Evolutionary conservation across 495 filamentous ascomycete genomes (phyloP).

Genomic region (Hypoxylon rickii): DNA sequence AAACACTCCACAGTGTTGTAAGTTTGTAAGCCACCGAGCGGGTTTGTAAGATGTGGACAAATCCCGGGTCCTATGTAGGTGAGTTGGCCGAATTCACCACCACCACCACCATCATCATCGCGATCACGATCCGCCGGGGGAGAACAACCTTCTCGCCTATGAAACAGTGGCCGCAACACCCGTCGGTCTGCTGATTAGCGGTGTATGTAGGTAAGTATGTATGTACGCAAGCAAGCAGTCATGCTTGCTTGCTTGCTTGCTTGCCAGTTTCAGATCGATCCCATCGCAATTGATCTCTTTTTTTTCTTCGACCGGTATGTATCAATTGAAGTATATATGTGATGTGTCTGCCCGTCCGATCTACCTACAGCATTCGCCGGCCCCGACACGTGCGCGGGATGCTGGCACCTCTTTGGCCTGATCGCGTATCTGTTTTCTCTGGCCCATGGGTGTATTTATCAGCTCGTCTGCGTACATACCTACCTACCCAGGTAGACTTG

Average conservation of each 20-base stretch:
- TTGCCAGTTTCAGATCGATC: not conserved
- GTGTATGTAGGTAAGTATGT: constrained; percentile 9
- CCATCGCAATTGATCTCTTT: no score
- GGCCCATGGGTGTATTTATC: not conserved
- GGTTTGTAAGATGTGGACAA: no score
- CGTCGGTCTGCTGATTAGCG: constrained; percentile 23
- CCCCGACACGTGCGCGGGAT: constrained; percentile 14
- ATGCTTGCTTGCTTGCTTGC: not conserved
- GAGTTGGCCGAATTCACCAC: no score
- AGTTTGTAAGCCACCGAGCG: no score
- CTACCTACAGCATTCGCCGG: constrained; percentile 9
- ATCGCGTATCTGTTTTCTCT: not conserved
- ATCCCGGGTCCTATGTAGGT: no score
- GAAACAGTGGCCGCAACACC: constrained; percentile 18
- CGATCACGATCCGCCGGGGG: no score
- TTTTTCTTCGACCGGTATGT: no score
- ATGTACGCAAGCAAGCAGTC: not conserved
- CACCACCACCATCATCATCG: no score
- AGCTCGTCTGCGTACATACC: not conserved
- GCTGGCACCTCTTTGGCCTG: constrained; percentile 14
- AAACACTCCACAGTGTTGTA: no score
- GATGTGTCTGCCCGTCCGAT: not conserved
- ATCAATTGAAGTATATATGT: no score
- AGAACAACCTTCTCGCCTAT: no score
- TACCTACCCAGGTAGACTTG: not conserved